phyloP scores from a whole-genome alignment of 1,284 basidiomycete genomes.

The Tilletia caries region DNA sequence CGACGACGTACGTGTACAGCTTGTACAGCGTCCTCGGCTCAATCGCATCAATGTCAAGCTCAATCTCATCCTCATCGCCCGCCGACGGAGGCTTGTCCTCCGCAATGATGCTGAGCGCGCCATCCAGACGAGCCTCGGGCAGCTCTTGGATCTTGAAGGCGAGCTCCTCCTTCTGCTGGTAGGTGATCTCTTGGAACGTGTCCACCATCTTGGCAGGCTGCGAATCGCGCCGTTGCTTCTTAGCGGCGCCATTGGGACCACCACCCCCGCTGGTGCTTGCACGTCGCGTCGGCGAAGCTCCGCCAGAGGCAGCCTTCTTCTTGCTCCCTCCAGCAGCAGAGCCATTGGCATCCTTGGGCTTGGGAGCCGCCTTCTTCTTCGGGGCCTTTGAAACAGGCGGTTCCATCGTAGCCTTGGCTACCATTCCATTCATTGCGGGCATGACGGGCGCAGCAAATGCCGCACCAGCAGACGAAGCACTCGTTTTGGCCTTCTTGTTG shows the following conservation, averaged over 20 bases:
- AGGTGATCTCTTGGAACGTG: constrained; percentile 48
- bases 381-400: constrained; percentile 11
- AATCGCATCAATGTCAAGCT: constrained; percentile 53
- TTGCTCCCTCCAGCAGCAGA: background rate
- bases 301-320: constrained; percentile 1
- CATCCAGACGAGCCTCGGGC: constrained; percentile 50
- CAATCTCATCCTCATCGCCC: constrained; percentile 52
- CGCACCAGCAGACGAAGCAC: constrained; percentile 12
- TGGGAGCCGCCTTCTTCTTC: constrained; percentile 41
- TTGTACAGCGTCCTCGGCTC: constrained; percentile 50
- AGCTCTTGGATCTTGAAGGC: constrained; percentile 52
- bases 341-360: constrained; percentile 19
- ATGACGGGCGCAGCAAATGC: background rate
- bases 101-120: constrained; percentile 51
- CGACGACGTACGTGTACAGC: constrained; percentile 52
- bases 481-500: constrained; percentile 39
- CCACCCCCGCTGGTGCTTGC: background rate
- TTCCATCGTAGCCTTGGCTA: background rate
- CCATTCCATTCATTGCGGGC: background rate
- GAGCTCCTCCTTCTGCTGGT: constrained; percentile 53
- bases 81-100: constrained; percentile 51
- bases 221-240: constrained; percentile 20
- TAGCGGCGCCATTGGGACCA: constrained; percentile 1
- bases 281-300: background rate
- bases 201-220: constrained; percentile 37